These are phyloP conservation scores for Cercospora sesami DNA, from an alignment of 2,329 filamentous ascomycete species.

Conservation along the genomic window DNA sequence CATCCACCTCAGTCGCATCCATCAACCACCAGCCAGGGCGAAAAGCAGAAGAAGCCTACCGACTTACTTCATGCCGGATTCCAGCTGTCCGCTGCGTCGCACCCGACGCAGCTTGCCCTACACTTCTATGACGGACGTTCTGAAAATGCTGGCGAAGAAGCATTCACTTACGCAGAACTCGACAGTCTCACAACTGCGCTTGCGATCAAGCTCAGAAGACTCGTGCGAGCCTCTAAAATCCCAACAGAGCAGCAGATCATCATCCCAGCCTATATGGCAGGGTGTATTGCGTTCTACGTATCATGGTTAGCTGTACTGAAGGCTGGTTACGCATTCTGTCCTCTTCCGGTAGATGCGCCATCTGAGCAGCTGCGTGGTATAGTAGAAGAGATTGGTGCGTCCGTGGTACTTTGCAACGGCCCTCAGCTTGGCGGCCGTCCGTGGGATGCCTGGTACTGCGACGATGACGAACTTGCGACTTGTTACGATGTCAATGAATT, in stretches of 20 bases:
- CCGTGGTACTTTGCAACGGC: constrained; percentile 17
- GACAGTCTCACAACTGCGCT: constrained; percentile 19
- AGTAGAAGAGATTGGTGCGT: constrained; percentile 21
- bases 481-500: constrained; percentile 19
- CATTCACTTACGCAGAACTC: constrained; percentile 19
- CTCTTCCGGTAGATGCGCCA: constrained; percentile 19
- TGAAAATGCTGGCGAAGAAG: constrained; percentile 1
- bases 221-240: not conserved
- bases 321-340: constrained; percentile 21
- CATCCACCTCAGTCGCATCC: constrained; percentile 16
- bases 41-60: not conserved
- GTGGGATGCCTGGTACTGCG: constrained; percentile 24
- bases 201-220: constrained; percentile 6
- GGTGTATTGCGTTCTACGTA: constrained; percentile 20
- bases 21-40: constrained; percentile 1
- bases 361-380: constrained; percentile 19
- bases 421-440: constrained; percentile 17
- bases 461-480: constrained; percentile 22
- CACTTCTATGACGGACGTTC: constrained; percentile 10
- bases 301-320: constrained; percentile 23
- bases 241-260: not conserved
- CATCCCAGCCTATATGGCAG: constrained; percentile 22
- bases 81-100: constrained; percentile 11
- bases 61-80: constrained; percentile 19
- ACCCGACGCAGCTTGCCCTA: constrained; percentile 12